Percentiles rank a stretch among this genome's conserved stretches.
Evolutionary conservation across 768 basidiomycete species (phyloP).

Genomic region (Xerocomus brunneocitrinus): DNA sequence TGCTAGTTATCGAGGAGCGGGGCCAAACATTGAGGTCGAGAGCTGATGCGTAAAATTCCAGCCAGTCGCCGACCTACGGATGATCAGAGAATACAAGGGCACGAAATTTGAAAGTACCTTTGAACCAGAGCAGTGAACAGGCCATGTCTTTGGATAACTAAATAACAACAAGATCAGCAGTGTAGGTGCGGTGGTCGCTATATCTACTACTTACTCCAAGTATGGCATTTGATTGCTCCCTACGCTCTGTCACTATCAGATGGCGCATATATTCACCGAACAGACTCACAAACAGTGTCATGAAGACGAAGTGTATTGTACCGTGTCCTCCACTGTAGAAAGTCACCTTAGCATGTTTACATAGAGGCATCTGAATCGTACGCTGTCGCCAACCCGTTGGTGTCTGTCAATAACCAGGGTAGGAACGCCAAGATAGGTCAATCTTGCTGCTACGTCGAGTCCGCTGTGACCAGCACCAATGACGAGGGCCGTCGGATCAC

Average conservation of each 20-base stretch:
- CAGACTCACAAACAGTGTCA: constrained; percentile 42
- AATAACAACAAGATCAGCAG: background rate
- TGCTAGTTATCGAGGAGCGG: constrained; percentile 35
- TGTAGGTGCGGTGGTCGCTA: background rate
- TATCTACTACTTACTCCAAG: constrained; percentile 40
- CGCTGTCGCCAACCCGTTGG: constrained; percentile 44
- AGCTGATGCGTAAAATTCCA: constrained; percentile 53
- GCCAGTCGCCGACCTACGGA: constrained; percentile 53
- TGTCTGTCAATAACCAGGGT: constrained; percentile 53
- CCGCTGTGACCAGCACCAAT: constrained; percentile 67
- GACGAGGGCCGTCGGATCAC: constrained; percentile 54
- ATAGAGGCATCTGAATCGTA: constrained; percentile 5
- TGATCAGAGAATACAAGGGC: background rate
- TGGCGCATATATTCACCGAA: constrained; percentile 1
- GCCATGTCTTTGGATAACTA: constrained; percentile 54
- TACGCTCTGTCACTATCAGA: constrained; percentile 14
- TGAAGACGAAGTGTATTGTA: constrained; percentile 55
- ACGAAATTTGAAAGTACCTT: constrained; percentile 34
- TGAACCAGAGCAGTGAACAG: constrained; percentile 43
- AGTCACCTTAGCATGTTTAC: constrained; percentile 2
- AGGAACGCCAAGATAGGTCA: constrained; percentile 51
- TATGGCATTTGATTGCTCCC: constrained; percentile 55
- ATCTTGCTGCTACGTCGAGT: constrained; percentile 54
- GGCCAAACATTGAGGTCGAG: constrained; percentile 64
- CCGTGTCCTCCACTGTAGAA: constrained; percentile 45